A percentile compares a stretch with the other conserved stretches of the same genome.
phyloP scores from a whole-genome alignment of 306 rosid species.

The Bauhinia variegata region DNA sequence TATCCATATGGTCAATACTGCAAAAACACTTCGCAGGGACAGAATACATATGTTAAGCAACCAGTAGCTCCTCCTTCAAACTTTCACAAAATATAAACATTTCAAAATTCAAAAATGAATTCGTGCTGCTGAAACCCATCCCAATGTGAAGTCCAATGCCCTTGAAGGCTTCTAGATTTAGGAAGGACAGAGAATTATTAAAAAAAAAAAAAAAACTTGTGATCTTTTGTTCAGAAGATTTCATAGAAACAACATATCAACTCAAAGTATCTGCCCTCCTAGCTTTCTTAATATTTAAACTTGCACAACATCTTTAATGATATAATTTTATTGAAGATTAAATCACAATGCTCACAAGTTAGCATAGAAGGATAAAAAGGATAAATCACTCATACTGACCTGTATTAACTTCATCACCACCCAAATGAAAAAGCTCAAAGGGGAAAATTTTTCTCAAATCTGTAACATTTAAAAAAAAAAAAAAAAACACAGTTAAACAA shows the following conservation, averaged over 20 bases:
- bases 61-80: conserved; percentile 3
- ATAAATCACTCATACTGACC: conserved; percentile 44
- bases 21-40: conserved; percentile 7
- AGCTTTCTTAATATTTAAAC: conserved; percentile 17
- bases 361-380: not conserved
- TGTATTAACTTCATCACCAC: conserved; percentile 75
- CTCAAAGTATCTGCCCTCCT: not conserved
- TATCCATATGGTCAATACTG: not conserved
- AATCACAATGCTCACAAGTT: not conserved
- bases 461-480: conserved; percentile 35
- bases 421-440: conserved; percentile 72
- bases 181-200: not conserved
- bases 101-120: not conserved
- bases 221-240: not conserved
- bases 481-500: not conserved
- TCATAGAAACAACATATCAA: not conserved
- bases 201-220: not conserved
- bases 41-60: conserved; percentile 6
- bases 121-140: not conserved
- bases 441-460: conserved; percentile 83
- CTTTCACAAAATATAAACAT: not conserved
- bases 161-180: not conserved
- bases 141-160: not conserved
- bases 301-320: not conserved
- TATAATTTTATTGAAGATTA: conserved; percentile 9